These are phyloP conservation scores for Dryas alaskensis DNA, from an alignment of 306 rosid genomes.

Conservation along the genomic window DNA sequence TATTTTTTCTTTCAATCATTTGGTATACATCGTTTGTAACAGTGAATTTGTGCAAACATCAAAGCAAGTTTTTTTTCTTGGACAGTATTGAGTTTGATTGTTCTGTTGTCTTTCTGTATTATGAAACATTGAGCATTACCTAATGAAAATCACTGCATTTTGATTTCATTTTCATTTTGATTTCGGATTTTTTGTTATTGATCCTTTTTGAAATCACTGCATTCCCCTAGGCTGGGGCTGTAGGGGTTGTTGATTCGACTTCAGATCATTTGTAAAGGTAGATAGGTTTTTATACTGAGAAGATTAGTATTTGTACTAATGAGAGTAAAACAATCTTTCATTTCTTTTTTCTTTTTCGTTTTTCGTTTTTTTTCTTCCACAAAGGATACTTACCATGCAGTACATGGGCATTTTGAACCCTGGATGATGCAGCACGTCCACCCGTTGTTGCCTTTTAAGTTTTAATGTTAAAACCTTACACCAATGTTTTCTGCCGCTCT, in stretches of 20 bases:
- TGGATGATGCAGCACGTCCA: not conserved
- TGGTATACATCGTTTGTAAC: not conserved
- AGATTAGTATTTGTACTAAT: not conserved
- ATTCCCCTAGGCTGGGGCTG: not conserved
- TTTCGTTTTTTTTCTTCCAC: too few species aligned
- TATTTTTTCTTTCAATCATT: not conserved
- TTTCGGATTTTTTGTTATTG: not conserved
- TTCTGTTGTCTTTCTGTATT: not conserved
- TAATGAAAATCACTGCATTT: not conserved
- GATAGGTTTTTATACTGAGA: not conserved
- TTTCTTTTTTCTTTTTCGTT: not conserved
- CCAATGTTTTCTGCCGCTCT: not conserved
- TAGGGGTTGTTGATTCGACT: not conserved
- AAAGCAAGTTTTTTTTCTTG: not conserved
- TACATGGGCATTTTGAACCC: not conserved
- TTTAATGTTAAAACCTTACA: not conserved
- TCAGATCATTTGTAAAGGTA: not conserved
- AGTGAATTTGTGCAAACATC: constrained; percentile 20
- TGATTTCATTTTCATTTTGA: not conserved
- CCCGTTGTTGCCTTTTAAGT: not conserved
- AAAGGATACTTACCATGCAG: not conserved
- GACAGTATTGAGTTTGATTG: not conserved
- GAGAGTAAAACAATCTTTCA: not conserved
- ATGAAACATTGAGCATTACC: not conserved
- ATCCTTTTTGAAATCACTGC: not conserved